Evolutionary conservation across 2,329 filamentous ascomycete genomes (phyloP), one percentile per base, ranked within the genome.

Genomic region (Colletotrichum melonis): DNA sequence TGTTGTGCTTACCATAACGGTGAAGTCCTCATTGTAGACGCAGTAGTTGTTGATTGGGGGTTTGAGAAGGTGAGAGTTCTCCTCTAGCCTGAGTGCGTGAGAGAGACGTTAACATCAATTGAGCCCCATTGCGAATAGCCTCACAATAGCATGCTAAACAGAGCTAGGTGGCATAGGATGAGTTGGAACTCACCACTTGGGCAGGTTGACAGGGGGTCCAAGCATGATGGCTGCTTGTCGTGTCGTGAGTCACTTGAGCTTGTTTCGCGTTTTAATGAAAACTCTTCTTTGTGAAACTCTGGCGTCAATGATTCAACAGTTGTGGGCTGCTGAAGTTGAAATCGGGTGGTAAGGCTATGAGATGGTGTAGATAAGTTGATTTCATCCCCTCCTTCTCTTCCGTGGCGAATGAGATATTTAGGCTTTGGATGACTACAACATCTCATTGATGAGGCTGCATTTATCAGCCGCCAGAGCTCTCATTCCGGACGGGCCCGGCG

Each of bases 11-110:
- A 92, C 92, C 94, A 97, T 97, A 80, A 97, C 93, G 55, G 93
- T 95, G 73, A 96, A 90, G 79, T 90, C 90, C 68, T 93, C 90
- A 81, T 97, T 93, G 86, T 98, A 97, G 79, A 98, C 94, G 85
- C 95, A 98, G 87, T 97, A 97, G 86, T 98, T 98, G 86, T 98
- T 98, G 80, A 98, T 92, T 1, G 97, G 97, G 0, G 97, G 97
- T 82, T 98, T 91, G 71, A 98, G 91, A 74, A 98, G 92, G 81
- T 98, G 95, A 0, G 93, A 93, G 84, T 98, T 98, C 81, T 95
- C 91, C 79, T 94, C 89, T 54, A 99, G 92, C 96, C 95, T 98
- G 55, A 24, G 62, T 26, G 54, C 22, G 26, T 24, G 26, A 26
- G 58, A 60, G 70, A 76, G 73, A 79, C 59, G 76, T 72, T 22